Percentiles rank a stretch among this genome's conserved stretches.
phyloP scores from a whole-genome alignment of 2,329 filamentous ascomycete genomes.

The Cryoendolithus antarcticus region DNA sequence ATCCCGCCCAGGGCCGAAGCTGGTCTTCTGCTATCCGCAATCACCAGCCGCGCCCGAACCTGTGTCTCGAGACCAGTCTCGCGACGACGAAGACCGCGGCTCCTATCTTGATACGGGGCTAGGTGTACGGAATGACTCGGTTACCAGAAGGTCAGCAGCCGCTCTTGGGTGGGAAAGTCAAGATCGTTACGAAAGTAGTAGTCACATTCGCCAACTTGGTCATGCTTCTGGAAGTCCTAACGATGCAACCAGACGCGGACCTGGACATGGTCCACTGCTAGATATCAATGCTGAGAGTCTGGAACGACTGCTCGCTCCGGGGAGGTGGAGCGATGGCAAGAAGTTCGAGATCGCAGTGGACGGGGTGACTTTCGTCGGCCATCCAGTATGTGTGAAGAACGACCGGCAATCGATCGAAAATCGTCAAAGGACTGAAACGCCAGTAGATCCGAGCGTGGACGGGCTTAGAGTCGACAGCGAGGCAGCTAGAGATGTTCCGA shows the following conservation, averaged over 20 bases:
- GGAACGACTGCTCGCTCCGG: slow-evolving; percentile 67
- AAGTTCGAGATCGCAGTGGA: slow-evolving; percentile 80
- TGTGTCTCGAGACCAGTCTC: background rate
- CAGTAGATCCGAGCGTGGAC: no score
- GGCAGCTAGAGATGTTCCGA: slow-evolving; percentile 8
- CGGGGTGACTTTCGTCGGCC: slow-evolving; percentile 66
- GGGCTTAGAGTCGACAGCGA: slow-evolving; percentile 22
- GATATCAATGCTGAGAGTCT: slow-evolving; percentile 45
- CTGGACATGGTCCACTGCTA: slow-evolving; percentile 13
- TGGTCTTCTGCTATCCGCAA: slow-evolving; percentile 71
- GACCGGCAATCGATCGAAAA: slow-evolving; percentile 27
- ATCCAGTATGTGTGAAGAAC: slow-evolving; percentile 69
- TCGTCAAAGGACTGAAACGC: no score
- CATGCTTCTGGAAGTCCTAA: background rate
- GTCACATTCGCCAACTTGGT: slow-evolving; percentile 1
- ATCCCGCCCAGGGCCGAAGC: slow-evolving; percentile 64
- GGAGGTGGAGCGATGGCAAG: slow-evolving; percentile 52
- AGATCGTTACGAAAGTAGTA: slow-evolving; percentile 1
- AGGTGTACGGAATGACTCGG: background rate
- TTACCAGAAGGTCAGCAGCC: background rate
- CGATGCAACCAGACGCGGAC: background rate
- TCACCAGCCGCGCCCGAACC: background rate
- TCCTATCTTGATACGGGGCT: slow-evolving; percentile 1
- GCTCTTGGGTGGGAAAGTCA: background rate
- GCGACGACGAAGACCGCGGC: slow-evolving; percentile 1